Base-by-base conservation (phyloP, 768 basidiomycete genomes). In the Boletus rubescentipes region DNA sequence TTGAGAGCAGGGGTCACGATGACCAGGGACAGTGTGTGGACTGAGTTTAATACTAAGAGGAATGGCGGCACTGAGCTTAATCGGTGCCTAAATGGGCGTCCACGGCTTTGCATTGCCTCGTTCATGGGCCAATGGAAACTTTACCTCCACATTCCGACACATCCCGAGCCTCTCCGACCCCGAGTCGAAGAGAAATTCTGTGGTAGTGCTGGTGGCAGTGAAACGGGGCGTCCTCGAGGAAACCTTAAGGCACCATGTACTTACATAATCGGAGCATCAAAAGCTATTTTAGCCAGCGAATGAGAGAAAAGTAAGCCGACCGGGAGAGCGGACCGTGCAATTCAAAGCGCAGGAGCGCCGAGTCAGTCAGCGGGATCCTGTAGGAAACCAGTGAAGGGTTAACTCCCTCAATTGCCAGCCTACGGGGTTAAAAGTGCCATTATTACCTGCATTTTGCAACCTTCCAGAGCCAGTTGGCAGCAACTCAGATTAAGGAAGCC, bases 181-280 rank as follows among this genome's bases (percentile, higher is more conserved):
- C 38, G 45, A 26, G 43, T 51, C 49, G 44, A 58, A 44, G 51
- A 52, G 50, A 54, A 55, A 52, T 50, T 49, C 46, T 37, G 18
- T 31, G 37, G 44, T 4, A 31, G 30, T 53, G 54, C 20, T 55
- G 39, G 65, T 65, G 64, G 64, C 64, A 29, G 46, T 66, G 64
- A 54, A 53, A 54, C 18, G 45, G 49, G 62, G 55, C 37, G 8
- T 49, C 63, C 63, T 57, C 51, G 53, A 51, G 63, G 64, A 51
- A 34, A 31, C 48, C 55, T 21, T 42, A 54, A 60, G 64, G 57
- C 14, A 51, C 50, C 11, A 21, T 7, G 4, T 34, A 20, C 58
- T 58, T 57, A 66, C 53, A 2, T 40, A 53, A 63, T 34, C 18
- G 26, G 20, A 30, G 32, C 6, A 20, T 18, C 26, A 16, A 39